phyloP scores from a whole-genome alignment of 2,329 filamentous ascomycete species.

The Immersiporthe knoxdaviesiana region DNA sequence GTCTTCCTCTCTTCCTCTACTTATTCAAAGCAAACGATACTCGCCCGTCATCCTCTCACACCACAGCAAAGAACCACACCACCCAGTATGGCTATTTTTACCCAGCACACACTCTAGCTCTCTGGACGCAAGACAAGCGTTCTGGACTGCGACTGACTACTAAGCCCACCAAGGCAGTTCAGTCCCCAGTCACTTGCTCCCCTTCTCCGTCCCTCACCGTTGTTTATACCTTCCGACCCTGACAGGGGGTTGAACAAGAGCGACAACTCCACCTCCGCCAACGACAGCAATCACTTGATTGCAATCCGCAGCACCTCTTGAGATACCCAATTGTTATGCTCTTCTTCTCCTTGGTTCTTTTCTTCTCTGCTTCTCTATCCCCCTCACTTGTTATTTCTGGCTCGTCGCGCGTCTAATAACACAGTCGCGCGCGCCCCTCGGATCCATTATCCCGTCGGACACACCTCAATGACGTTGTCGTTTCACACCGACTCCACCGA shows the following conservation, averaged over 20 bases:
- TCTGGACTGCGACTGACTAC: slow-evolving; percentile 20
- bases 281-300: neutral
- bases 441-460: neutral
- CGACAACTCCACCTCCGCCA: neutral
- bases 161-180: neutral
- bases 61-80: neutral
- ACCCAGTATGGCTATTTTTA: slow-evolving; percentile 13
- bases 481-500: slow-evolving; percentile 28
- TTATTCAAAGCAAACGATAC: neutral
- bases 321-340: neutral
- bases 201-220: slow-evolving; percentile 1
- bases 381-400: neutral
- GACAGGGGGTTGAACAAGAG: neutral
- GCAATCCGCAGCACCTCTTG: neutral
- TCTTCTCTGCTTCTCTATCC: neutral
- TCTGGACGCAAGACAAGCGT: slow-evolving; percentile 22
- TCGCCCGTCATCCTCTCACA: neutral
- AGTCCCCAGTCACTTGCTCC: slow-evolving; percentile 7
- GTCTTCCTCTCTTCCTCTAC: neutral
- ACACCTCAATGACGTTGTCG: slow-evolving; percentile 28
- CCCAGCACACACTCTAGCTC: slow-evolving; percentile 10
- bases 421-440: neutral
- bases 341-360: neutral
- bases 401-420: neutral
- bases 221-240: neutral